Conservation (phyloP, 2,329 filamentous ascomycete genomes). For the Pyrenochaeta sp. region DNA sequence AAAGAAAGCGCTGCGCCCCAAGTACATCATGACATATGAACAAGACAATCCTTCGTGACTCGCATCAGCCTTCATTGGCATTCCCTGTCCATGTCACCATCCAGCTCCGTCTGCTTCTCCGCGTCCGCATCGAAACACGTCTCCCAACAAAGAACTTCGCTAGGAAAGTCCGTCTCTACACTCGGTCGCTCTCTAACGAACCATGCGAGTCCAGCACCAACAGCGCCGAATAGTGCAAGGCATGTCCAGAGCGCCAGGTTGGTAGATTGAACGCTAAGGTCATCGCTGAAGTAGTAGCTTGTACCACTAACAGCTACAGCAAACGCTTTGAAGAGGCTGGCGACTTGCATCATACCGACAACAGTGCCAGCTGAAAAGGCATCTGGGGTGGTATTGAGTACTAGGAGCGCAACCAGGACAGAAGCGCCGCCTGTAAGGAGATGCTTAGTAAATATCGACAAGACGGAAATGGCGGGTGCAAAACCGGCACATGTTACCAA, state of each 20-base stretch:
- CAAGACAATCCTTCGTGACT: neutral
- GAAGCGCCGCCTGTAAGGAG: conserved; percentile 52
- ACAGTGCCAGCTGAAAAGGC: conserved; percentile 57
- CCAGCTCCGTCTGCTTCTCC: conserved; percentile 30
- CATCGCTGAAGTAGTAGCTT: conserved; percentile 56
- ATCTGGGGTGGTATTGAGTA: conserved; percentile 58
- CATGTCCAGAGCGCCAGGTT: conserved; percentile 57
- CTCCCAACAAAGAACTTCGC: conserved; percentile 56
- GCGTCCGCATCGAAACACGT: conserved; percentile 56
- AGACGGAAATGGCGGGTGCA: conserved; percentile 48
- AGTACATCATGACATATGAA: conserved; percentile 11
- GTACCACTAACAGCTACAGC: conserved; percentile 57
- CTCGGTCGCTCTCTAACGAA: conserved; percentile 56
- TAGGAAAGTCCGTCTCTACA: conserved; percentile 55
- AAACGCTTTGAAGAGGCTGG: conserved; percentile 57
- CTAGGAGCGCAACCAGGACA: conserved; percentile 56
- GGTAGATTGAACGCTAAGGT: conserved; percentile 53
- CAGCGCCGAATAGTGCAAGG: conserved; percentile 50
- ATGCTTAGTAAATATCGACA: conserved; percentile 55
- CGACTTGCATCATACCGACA: conserved; percentile 58
- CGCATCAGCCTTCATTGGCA: conserved; percentile 10
- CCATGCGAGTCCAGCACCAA: conserved; percentile 55
- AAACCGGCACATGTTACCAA: conserved; percentile 45
- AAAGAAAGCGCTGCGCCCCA: conserved; percentile 6
- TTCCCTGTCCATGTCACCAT: conserved; percentile 12